Evolutionary conservation across 2,329 filamentous ascomycete species (phyloP).

Genomic region (Purpureocillium takamizusanense): DNA sequence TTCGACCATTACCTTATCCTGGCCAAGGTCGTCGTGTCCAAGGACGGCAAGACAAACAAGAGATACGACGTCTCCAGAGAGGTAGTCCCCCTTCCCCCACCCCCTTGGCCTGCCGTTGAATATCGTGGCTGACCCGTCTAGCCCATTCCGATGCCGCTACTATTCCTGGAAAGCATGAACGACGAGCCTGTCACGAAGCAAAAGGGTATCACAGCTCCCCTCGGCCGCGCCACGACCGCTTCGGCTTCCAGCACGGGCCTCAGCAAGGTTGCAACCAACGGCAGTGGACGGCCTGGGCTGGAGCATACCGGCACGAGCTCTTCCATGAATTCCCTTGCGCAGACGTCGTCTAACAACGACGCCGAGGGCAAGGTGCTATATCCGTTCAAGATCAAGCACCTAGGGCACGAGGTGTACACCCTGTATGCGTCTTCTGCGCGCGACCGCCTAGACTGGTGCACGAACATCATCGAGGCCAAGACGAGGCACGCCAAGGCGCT

Average conservation of each 20-base stretch:
- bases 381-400: slow-evolving; percentile 91
- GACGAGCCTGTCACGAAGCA: slow-evolving; percentile 84
- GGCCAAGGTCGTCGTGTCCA: slow-evolving; percentile 67
- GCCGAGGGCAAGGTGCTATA: slow-evolving; percentile 78
- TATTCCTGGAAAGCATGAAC: slow-evolving; percentile 85
- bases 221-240: slow-evolving; percentile 51
- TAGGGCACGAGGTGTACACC: slow-evolving; percentile 88
- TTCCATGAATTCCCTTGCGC: slow-evolving; percentile 48
- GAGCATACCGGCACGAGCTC: slow-evolving; percentile 60
- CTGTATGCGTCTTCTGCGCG: slow-evolving; percentile 73
- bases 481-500: slow-evolving; percentile 84
- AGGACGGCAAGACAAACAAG: slow-evolving; percentile 62
- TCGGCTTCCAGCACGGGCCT: slow-evolving; percentile 50
- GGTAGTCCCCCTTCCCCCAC: slow-evolving; percentile 31
- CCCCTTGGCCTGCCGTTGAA: no score
- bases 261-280: slow-evolving; percentile 44
- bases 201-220: slow-evolving; percentile 60
- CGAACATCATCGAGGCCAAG: slow-evolving; percentile 90
- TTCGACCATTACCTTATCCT: slow-evolving; percentile 97
- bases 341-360: slow-evolving; percentile 50
- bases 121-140: slow-evolving; percentile 24
- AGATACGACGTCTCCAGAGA: slow-evolving; percentile 93
- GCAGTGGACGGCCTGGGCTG: slow-evolving; percentile 46
- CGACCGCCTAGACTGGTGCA: slow-evolving; percentile 80
- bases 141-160: slow-evolving; percentile 91